phyloP scores from a whole-genome alignment of 805 yeast species.

The Ogataea sp. region DNA sequence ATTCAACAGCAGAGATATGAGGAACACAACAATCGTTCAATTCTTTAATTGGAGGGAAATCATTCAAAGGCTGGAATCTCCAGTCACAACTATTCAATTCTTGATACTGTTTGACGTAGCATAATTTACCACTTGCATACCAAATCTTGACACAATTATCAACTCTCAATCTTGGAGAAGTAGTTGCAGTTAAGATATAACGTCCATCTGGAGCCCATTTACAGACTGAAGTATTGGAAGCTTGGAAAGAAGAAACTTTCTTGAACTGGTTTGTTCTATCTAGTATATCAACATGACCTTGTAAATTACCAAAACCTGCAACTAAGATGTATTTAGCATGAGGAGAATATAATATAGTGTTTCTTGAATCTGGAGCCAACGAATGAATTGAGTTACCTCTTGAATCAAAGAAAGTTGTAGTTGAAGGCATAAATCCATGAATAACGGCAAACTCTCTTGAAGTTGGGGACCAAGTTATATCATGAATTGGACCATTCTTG shows the following conservation, averaged over 20 bases:
- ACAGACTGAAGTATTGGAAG: constrained; percentile 92
- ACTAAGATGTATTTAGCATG: constrained; percentile 86
- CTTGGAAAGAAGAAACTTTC: constrained; percentile 76
- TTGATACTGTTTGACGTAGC: constrained; percentile 68
- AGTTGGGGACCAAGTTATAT: constrained; percentile 94
- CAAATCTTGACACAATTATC: constrained; percentile 93
- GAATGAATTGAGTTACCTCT: constrained; percentile 83
- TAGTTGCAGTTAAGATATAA: constrained; percentile 88
- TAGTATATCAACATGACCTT: constrained; percentile 91
- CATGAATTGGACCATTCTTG: constrained; percentile 96
- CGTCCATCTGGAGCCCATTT: constrained; percentile 98
- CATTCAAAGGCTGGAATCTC: constrained; percentile 57
- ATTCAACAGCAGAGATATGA: constrained; percentile 63
- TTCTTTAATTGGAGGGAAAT: constrained; percentile 46
- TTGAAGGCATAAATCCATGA: constrained; percentile 96
- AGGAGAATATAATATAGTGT: constrained; percentile 87
- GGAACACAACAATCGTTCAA: constrained; percentile 52
- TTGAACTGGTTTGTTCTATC: constrained; percentile 84
- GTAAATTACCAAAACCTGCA: constrained; percentile 97
- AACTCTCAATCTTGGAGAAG: constrained; percentile 93
- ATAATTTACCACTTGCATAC: constrained; percentile 82
- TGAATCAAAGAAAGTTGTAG: constrained; percentile 88
- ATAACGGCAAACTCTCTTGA: constrained; percentile 96
- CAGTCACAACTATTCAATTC: constrained; percentile 80
- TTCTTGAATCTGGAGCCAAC: constrained; percentile 80